Evolutionary conservation across 345 rosid species (phyloP).

Genomic region (Lagerstroemia speciosa): DNA sequence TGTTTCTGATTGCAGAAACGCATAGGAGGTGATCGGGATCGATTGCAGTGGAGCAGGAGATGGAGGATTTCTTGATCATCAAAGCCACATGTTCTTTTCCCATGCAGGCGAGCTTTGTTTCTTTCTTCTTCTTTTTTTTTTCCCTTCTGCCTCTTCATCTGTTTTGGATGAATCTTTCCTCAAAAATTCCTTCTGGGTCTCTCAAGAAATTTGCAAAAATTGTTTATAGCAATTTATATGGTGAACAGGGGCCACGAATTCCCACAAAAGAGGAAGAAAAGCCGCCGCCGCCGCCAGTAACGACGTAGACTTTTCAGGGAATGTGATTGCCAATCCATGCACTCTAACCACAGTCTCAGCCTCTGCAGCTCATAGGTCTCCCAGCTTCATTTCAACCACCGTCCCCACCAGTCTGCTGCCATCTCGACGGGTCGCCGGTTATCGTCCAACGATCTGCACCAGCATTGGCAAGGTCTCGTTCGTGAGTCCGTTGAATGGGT

Average conservation of each 20-base stretch:
- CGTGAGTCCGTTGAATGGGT: conserved; percentile 19
- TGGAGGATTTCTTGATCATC: conserved; percentile 33
- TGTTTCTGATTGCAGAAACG: conserved; percentile 15
- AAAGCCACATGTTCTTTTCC: conserved; percentile 30
- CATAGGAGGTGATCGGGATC: conserved; percentile 18
- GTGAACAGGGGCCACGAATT: not conserved
- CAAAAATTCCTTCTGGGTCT: not conserved
- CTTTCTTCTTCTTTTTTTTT: not conserved
- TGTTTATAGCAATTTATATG: not conserved
- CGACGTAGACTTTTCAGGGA: not conserved
- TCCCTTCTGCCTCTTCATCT: not conserved
- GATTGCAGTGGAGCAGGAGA: conserved; percentile 9
- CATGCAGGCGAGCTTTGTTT: conserved; percentile 24
- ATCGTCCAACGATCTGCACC: conserved; percentile 49
- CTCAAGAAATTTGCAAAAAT: not conserved
- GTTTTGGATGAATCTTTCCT: not conserved
- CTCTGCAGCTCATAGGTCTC: conserved; percentile 46
- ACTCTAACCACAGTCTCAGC: conserved; percentile 32
- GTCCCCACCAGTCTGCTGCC: conserved; percentile 33
- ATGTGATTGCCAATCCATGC: not conserved
- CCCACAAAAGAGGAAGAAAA: conserved; percentile 1
- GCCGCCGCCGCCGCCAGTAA: not conserved
- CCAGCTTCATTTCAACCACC: conserved; percentile 39
- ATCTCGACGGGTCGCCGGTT: conserved; percentile 77
- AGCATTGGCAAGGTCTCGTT: conserved; percentile 21